phyloP scores from a whole-genome alignment of 352 stramenopile species.

The Phytophthora idaei region DNA sequence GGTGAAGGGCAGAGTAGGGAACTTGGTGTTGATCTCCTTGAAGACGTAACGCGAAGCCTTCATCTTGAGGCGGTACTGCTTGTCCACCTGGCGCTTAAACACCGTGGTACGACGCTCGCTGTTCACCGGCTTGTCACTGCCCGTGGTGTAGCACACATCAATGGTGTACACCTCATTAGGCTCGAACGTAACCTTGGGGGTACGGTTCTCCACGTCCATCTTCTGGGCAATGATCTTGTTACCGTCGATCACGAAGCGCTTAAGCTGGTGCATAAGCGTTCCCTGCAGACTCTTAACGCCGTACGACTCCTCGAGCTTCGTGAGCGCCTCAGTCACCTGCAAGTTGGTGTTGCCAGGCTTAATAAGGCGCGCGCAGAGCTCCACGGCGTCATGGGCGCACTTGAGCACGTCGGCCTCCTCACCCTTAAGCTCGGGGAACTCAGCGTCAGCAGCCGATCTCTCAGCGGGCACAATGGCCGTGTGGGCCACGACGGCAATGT shows the following conservation, averaged over 20 bases:
- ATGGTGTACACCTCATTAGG: constrained; percentile 98
- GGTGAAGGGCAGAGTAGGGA: constrained; percentile 98
- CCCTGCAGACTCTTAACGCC: constrained; percentile 97
- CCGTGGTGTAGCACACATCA: constrained; percentile 98
- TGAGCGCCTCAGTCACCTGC: constrained; percentile 95
- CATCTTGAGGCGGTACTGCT: constrained; percentile 97
- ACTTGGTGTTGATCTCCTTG: constrained; percentile 98
- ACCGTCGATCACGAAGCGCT: constrained; percentile 98
- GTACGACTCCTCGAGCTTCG: constrained; percentile 95
- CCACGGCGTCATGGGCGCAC: constrained; percentile 97
- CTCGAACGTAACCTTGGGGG: constrained; percentile 94
- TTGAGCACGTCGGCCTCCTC: constrained; percentile 95
- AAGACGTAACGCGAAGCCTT: constrained; percentile 96
- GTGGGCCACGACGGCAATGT: constrained; percentile 98
- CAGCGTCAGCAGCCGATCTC: constrained; percentile 55
- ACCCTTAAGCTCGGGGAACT: constrained; percentile 67
- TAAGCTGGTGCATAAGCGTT: constrained; percentile 99
- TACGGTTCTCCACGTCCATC: constrained; percentile 90
- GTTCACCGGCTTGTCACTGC: constrained; percentile 94
- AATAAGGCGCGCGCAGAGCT: constrained; percentile 97
- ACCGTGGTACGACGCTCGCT: constrained; percentile 96
- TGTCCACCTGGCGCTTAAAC: constrained; percentile 99
- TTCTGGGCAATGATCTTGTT: constrained; percentile 96
- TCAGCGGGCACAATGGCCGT: constrained; percentile 94
- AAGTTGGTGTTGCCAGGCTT: constrained; percentile 97